Conservation (phyloP, 2,329 filamentous ascomycete genomes). For the Aspergillus sp. region DNA sequence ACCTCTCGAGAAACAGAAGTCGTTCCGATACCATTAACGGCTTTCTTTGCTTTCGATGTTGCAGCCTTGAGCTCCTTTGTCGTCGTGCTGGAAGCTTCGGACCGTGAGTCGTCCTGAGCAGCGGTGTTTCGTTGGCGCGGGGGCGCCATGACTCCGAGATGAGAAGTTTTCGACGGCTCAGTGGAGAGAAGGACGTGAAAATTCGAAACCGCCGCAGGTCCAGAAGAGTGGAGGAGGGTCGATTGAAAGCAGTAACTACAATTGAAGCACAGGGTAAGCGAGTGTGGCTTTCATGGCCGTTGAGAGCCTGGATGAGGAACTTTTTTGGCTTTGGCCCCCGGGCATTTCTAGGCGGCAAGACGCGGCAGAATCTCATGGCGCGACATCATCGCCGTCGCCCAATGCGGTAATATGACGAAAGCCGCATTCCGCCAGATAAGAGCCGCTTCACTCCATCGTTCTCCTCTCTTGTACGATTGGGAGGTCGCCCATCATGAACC, state of each 20-base stretch:
- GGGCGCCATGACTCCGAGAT: conserved; percentile 40
- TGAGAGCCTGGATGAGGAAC: conserved; percentile 15
- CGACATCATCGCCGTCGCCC: conserved; percentile 22
- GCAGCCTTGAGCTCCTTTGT: conserved; percentile 37
- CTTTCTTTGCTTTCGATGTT: conserved; percentile 33
- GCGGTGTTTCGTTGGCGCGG: conserved; percentile 44
- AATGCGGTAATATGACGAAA: conserved; percentile 19
- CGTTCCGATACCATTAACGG: conserved; percentile 17
- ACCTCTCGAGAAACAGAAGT: conserved; percentile 13
- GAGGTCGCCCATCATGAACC: background rate
- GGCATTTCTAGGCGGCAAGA: conserved; percentile 25
- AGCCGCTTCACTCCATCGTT: background rate
- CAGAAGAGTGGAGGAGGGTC: background rate
- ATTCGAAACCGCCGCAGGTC: background rate
- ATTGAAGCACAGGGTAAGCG: conserved; percentile 2
- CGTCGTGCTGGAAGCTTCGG: conserved; percentile 48
- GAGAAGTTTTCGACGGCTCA: conserved; percentile 9
- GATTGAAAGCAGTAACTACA: conserved; percentile 4
- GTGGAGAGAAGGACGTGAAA: background rate
- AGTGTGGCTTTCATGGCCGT: conserved; percentile 4
- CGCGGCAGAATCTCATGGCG: conserved; percentile 31
- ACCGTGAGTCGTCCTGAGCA: conserved; percentile 46
- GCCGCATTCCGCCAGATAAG: background rate
- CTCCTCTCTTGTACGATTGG: background rate
- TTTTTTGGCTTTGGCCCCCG: conserved; percentile 19